Evolutionary conservation across 148 eudicot species (phyloP).

Genomic region (Persicaria maculosa): DNA sequence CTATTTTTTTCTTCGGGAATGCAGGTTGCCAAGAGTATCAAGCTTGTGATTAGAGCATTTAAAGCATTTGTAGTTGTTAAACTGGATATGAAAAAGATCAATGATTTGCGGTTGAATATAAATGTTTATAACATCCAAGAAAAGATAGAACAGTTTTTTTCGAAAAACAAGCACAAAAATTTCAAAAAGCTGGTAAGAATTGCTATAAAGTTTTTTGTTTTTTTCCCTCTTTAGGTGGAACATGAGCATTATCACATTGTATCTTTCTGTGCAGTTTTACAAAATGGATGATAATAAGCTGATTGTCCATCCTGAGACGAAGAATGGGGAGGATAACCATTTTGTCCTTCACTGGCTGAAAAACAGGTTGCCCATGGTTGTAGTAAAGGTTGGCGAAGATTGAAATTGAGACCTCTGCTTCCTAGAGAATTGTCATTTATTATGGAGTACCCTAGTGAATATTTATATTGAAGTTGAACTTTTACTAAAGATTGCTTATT

Average conservation of each 20-base stretch:
- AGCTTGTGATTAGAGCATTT: slow-evolving; percentile 46
- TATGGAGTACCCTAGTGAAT: not conserved
- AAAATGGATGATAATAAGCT: slow-evolving; percentile 46
- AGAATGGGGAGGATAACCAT: slow-evolving; percentile 37
- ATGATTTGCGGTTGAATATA: slow-evolving; percentile 44
- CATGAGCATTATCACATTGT: slow-evolving; percentile 4
- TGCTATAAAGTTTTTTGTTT: not conserved
- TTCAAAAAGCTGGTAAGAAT: slow-evolving; percentile 23
- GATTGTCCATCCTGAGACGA: slow-evolving; percentile 37
- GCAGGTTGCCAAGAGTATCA: slow-evolving; percentile 80
- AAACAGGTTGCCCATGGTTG: slow-evolving; percentile 54
- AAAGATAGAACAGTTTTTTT: slow-evolving; percentile 30
- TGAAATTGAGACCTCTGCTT: not conserved
- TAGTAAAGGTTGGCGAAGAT: slow-evolving; percentile 58
- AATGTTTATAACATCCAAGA: slow-evolving; percentile 55
- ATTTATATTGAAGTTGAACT: not conserved
- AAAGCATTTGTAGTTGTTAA: slow-evolving; percentile 43
- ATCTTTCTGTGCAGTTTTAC: slow-evolving; percentile 44
- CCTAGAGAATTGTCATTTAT: not conserved
- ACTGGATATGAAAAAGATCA: slow-evolving; percentile 57
- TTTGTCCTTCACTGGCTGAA: slow-evolving; percentile 55
- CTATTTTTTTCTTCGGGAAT: slow-evolving; percentile 9
- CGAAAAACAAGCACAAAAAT: slow-evolving; percentile 21
- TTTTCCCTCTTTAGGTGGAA: not conserved
- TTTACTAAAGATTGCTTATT: not conserved